These are phyloP conservation scores for Taiozyma sp. DNA, from an alignment of 1,139 yeast species.

Conservation along the genomic window DNA sequence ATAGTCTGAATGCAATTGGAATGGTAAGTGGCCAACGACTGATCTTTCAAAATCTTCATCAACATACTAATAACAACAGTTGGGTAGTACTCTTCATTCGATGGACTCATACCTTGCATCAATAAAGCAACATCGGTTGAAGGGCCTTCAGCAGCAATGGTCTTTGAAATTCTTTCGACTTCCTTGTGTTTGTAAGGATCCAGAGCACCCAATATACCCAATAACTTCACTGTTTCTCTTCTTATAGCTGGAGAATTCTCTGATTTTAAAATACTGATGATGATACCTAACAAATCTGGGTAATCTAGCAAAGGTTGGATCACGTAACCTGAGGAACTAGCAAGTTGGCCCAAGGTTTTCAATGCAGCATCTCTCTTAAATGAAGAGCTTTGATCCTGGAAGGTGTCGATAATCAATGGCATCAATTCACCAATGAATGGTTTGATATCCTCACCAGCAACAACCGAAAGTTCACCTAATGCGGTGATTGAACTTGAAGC, in stretches of 20 bases:
- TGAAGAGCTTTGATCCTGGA: constrained; percentile 88
- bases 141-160: constrained; percentile 71
- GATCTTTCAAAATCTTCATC: constrained; percentile 79
- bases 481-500: constrained; percentile 85
- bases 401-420: constrained; percentile 84
- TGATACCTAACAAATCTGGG: constrained; percentile 80
- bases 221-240: constrained; percentile 80
- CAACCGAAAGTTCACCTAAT: constrained; percentile 85
- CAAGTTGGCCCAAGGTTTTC: constrained; percentile 80
- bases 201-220: constrained; percentile 93
- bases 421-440: constrained; percentile 71
- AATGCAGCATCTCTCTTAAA: constrained; percentile 87
- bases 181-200: constrained; percentile 96
- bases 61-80: constrained; percentile 88
- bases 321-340: constrained; percentile 91
- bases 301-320: constrained; percentile 90
- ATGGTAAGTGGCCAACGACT: constrained; percentile 81
- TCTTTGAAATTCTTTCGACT: constrained; percentile 71
- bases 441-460: constrained; percentile 81
- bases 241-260: constrained; percentile 72
- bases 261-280: constrained; percentile 76
- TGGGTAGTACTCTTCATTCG: constrained; percentile 91
- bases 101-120: constrained; percentile 93
- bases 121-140: constrained; percentile 85
- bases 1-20: constrained; percentile 90